Evolutionary conservation across 192 early-diverging fungal genomes (phyloP), one percentile per base, ranked within the genome.

Genomic region (Backusella australiensis): DNA sequence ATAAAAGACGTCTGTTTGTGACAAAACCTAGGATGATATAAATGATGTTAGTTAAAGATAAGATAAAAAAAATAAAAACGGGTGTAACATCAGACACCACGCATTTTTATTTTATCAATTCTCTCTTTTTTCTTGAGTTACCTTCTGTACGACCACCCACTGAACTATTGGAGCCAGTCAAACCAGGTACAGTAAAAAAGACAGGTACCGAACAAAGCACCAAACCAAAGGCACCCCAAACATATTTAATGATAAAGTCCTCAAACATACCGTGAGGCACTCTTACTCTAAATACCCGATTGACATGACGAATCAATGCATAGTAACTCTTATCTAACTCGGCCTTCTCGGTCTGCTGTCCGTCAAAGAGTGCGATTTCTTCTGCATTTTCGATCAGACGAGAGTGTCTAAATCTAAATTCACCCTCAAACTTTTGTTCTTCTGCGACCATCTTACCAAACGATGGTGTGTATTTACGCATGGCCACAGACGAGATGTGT

Each of bases 201-300:
- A 96, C 95, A 2, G 97, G 97, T 9, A 93, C 91, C 0, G 94
- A 91, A 76, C 95, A 97, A 17, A 97, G 85, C 11, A 92, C 83
- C 68, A 96, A 85, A 41, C 96, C 96, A 72, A 91, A 90, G 1
- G 96, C 96, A 75, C 96, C 94, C 97, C 97, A 99, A 72, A 96
- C 94, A 85, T 99, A 99, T 82, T 99, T 99, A 84, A 99, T 95
- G 32, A 98, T 88, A 87, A 97, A 98, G 84, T 98, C 97, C 82
- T 99, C 97, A 65, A 98, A 83, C 96, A 99, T 97, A 29, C 93
- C 89, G 80, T 98, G 94, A 81, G 92, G 93, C 71, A 99, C 92
- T 34, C 94, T 91, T 75, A 93, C 87, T 23, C 89, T 90, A 85
- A 93, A 96, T 39, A 96, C 90, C 67, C 89, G 89, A 80, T 95